These are phyloP conservation scores for Candida loeiensis DNA, from an alignment of 805 yeast genomes.

Conservation along the genomic window DNA sequence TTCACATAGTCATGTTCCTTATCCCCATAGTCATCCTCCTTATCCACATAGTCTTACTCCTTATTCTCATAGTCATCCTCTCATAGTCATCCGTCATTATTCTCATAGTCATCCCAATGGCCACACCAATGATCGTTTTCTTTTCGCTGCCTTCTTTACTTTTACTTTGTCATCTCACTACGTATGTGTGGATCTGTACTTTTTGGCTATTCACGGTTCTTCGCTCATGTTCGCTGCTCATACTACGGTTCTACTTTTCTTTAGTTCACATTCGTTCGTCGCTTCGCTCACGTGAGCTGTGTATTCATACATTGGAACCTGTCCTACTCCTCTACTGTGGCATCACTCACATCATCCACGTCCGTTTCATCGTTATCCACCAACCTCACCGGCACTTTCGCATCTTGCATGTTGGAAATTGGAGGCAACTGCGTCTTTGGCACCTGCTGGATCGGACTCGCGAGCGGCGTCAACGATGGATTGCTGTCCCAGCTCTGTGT, in stretches of 20 bases:
- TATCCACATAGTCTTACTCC: no score
- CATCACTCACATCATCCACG: slow-evolving; percentile 13
- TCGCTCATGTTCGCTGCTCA: not conserved
- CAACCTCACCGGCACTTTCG: slow-evolving; percentile 5
- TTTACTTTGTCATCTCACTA: no score
- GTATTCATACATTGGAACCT: not conserved
- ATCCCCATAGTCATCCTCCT: no score
- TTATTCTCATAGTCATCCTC: no score
- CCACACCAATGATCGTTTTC: no score
- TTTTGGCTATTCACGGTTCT: no score
- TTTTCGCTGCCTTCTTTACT: no score
- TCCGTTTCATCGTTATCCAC: slow-evolving; percentile 16
- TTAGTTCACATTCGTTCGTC: not conserved
- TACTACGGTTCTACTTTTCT: not conserved
- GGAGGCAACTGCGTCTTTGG: slow-evolving; percentile 10
- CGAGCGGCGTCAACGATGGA: slow-evolving; percentile 10
- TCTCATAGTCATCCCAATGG: no score
- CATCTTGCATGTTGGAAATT: slow-evolving; percentile 9
- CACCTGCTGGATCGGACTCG: slow-evolving; percentile 11
- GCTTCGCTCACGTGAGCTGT: not conserved
- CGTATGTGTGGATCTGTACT: no score
- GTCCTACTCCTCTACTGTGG: slow-evolving; percentile 12
- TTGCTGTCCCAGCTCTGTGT: slow-evolving; percentile 10
- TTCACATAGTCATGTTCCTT: no score
- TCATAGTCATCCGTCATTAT: no score